Conservation (phyloP, 768 basidiomycete species). For the Tylopilus rubrobrunneus region DNA sequence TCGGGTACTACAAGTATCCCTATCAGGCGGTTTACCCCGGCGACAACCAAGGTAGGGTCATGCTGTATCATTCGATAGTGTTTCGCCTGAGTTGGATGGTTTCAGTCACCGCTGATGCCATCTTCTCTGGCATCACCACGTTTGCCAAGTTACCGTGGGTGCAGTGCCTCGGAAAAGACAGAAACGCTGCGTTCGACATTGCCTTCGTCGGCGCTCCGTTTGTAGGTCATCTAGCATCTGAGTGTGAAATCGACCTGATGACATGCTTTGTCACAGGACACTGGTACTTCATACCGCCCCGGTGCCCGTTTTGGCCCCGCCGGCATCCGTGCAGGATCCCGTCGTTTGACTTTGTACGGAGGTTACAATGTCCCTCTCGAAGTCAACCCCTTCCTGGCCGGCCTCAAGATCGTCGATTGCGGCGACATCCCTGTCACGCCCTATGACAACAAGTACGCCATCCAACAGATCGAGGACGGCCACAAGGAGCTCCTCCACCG, state of each 20-base stretch:
- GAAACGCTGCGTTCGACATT: constrained; percentile 62
- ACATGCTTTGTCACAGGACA: constrained; percentile 43
- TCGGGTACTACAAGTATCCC: constrained; percentile 66
- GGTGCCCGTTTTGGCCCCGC: constrained; percentile 86
- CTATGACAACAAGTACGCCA: constrained; percentile 71
- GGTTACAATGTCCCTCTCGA: constrained; percentile 75
- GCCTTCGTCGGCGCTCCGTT: constrained; percentile 81
- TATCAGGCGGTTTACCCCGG: constrained; percentile 53
- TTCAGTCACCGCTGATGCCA: constrained; percentile 68
- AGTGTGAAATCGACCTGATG: background rate
- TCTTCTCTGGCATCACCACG: constrained; percentile 80
- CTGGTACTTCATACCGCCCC: constrained; percentile 72
- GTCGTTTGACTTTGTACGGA: constrained; percentile 70
- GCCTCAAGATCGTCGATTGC: constrained; percentile 69
- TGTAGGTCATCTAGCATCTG: constrained; percentile 36
- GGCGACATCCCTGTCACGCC: constrained; percentile 78
- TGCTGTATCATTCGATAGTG: too few species aligned
- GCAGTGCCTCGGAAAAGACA: constrained; percentile 67
- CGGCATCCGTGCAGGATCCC: constrained; percentile 76
- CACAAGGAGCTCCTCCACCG: constrained; percentile 70
- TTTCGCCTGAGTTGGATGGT: background rate
- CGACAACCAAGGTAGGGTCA: constrained; percentile 50
- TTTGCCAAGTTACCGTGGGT: constrained; percentile 88
- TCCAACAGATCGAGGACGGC: constrained; percentile 69
- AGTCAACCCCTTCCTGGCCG: constrained; percentile 68